Evolutionary conservation across 345 rosid genomes (phyloP), one percentile per base, ranked within the genome.

Genomic region (Trapa bicornis): DNA sequence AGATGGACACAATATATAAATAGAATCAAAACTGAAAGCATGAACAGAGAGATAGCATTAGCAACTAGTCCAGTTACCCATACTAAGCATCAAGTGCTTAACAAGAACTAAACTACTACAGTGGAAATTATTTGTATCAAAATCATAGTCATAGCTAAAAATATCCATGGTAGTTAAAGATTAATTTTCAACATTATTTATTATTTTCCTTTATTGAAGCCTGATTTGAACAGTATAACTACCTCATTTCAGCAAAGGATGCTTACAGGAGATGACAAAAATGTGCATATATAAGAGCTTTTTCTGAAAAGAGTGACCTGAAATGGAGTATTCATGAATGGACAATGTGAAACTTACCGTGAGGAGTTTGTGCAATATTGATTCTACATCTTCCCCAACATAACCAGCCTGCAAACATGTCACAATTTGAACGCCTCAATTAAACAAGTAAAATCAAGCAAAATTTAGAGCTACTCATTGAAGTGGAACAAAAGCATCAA

Each of bases 371-470:
- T 93, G 82, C 74, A 93, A 74, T 73, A 93, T 90, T 52, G 98
- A 93, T 75, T 93, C 98, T 65, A 93, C 97, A 84, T 93, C 97
- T 56, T 93, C 98, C 63, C 98, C 96, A 71, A 90, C 98, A 74
- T 93, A 90, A 71, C 98, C 97, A 65, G 98, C 98, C 97, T 90
- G 84, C 70, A 75, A 75, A 75, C 75, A 62, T 41, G 53, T 52
- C 36, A 33, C 66, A 61, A 58, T 47, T 61, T 61, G 72, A 37
- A 8, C 47, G 39, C 56, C 15, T 35, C 41, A 64, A 8, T 41
- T 41, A 41, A 38, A 6, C 36, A 9, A 8, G 16, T 10, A 41
- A 16, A 60, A 1, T 12, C 14, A 47, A 45, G 32, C 56, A 32
- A 1, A 41, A 1, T 17, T 37, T 37, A 17, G 33, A 48, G 57